Conservation (phyloP, 768 basidiomycete species). For the Auricularia heimuer region DNA sequence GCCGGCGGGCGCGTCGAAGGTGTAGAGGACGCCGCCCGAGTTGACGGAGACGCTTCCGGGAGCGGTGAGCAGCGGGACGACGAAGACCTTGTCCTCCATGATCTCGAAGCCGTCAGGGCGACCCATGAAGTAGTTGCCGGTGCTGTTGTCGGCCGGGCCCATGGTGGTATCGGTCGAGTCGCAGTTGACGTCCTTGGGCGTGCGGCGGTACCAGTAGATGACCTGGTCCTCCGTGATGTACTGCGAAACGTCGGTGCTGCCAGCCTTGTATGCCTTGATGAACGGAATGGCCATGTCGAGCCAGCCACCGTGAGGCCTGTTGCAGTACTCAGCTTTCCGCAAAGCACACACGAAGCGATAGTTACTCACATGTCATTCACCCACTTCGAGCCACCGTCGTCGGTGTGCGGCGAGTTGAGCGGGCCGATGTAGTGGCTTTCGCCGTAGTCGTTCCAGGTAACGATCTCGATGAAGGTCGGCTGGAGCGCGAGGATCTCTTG, state of each 20-base stretch:
- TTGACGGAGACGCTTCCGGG: slow-evolving; percentile 20
- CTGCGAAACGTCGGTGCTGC: slow-evolving; percentile 8
- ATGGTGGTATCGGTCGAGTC: slow-evolving; percentile 19
- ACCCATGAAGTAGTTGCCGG: slow-evolving; percentile 12
- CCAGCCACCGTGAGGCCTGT: slow-evolving; percentile 17
- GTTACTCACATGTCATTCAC: slow-evolving; percentile 14
- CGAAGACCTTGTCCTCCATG: slow-evolving; percentile 21
- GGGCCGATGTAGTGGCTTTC: slow-evolving; percentile 25
- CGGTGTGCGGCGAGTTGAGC: slow-evolving; percentile 18
- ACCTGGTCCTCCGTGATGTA: slow-evolving; percentile 20
- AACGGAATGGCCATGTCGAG: slow-evolving; percentile 22
- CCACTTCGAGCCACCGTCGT: slow-evolving; percentile 23
- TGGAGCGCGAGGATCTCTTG: slow-evolving; percentile 44
- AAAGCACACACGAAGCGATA: too few relatives aligned
- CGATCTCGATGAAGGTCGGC: slow-evolving; percentile 33
- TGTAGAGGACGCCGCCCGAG: slow-evolving; percentile 16
- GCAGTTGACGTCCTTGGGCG: slow-evolving; percentile 19
- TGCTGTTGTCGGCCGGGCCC: slow-evolving; percentile 1
- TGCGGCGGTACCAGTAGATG: slow-evolving; percentile 23
- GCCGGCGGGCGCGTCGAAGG: slow-evolving; percentile 15
- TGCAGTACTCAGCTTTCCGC: too few relatives aligned
- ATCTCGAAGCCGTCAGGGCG: slow-evolving; percentile 21
- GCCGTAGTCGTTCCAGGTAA: slow-evolving; percentile 13
- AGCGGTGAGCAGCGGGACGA: slow-evolving; percentile 17
- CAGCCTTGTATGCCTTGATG: slow-evolving; percentile 24